A percentile compares a stretch with the other conserved stretches of the same genome.
Evolutionary conservation across 225 moss, liverwort and hornwort genomes (phyloP).

Genomic region (Takakia lepidozioides): DNA sequence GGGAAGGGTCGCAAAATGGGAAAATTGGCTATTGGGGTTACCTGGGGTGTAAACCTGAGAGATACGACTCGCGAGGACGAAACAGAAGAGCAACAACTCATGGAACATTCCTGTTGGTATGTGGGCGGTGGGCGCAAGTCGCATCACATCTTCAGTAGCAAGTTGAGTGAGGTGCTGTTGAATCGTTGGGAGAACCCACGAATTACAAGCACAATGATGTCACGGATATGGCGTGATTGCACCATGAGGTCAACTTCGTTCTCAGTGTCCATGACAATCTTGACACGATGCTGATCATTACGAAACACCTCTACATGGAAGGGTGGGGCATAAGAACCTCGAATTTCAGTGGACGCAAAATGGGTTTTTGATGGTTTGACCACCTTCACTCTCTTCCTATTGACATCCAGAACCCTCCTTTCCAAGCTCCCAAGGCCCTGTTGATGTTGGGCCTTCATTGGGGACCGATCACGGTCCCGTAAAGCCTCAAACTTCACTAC

Average conservation of each 20-base stretch:
- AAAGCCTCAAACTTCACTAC: conserved; percentile 55
- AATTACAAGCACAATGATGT: conserved; percentile 44
- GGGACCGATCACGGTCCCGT: conserved; percentile 48
- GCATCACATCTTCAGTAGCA: conserved; percentile 45
- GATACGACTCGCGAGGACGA: too few species aligned
- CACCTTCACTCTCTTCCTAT: conserved; percentile 52
- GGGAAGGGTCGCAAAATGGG: too few species aligned
- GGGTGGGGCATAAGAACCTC: conserved; percentile 52
- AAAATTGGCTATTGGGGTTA: too few species aligned
- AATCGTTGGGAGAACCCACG: conserved; percentile 47
- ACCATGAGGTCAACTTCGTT: conserved; percentile 60
- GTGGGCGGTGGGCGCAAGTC: too few species aligned
- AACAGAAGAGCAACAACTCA: too few species aligned
- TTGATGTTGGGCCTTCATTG: conserved; percentile 44
- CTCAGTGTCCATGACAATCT: conserved; percentile 48
- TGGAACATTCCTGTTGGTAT: too few species aligned
- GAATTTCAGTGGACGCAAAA: conserved; percentile 44
- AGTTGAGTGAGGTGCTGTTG: conserved; percentile 47
- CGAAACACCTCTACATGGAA: conserved; percentile 51
- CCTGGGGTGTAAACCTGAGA: too few species aligned
- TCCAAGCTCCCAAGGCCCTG: conserved; percentile 47
- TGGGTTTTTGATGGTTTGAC: conserved; percentile 48
- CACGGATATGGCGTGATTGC: conserved; percentile 47
- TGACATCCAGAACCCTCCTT: conserved; percentile 48
- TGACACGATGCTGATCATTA: conserved; percentile 46